Base-by-base conservation (phyloP, 2,329 filamentous ascomycete genomes). In the Diplocarpon mali region DNA sequence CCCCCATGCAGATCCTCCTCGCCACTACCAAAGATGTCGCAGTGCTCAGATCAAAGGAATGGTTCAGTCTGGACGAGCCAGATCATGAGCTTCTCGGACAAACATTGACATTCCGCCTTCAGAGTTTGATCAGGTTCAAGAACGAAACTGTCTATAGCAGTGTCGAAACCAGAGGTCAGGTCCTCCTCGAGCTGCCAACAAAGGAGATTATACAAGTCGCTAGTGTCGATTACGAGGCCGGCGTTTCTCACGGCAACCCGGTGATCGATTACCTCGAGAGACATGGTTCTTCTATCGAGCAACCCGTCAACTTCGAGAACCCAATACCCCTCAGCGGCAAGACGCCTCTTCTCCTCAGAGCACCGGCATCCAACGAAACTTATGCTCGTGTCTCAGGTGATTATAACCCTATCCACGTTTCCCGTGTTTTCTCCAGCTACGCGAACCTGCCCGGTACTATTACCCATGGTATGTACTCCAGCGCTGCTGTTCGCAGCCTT, bases 401-500 rank as follows among this genome's bases (percentile, higher is more conserved):
- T 64, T 98, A 88, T 76, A 98, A 98, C 67, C 92, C 92, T 17
- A 98, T 98, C 51, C 92, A 98, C 72, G 92, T 98, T 36, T 95
- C 92, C 11, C 84, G 92, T 45, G 87, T 95, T 44, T 98, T 98
- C 69, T 85, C 92, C 28, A 87, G 80, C 67, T 98, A 96, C 60
- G 93, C 92, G 63, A 92, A 89, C 64, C 75, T 98, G 13, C 89
- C 89, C 1, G 93, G 92, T 40, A 98, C 92, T 36, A 98, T 98
- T 61, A 98, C 92, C 1, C 92, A 98, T 63, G 92, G 92, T 63
- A 98, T 98, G 92, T 98, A 96, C 73, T 93, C 90, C 1, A 96
- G 90, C 66, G 92, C 92, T 54, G 86, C 92, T 31, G 92, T 98
- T 24, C 83, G 93, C 59, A 94, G 88, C 62, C 72, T 98, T 42